Evolutionary conservation across 371 early-diverging fungal genomes (phyloP), one percentile per base, ranked within the genome.

Genomic region (Mucor plumbeus): DNA sequence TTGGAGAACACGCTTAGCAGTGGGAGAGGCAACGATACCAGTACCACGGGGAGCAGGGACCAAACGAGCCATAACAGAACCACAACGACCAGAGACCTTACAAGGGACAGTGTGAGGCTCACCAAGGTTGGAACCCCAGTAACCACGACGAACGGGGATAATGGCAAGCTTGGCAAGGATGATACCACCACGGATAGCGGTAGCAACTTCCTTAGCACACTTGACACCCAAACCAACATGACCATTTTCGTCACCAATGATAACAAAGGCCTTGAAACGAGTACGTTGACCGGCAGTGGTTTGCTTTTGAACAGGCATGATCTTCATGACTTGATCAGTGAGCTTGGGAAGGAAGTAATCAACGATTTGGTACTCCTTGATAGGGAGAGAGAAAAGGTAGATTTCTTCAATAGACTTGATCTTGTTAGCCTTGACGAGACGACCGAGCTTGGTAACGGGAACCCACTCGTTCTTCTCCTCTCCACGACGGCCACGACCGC

Each of bases 231-330:
- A 90, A 86, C 99, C 99, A 77, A 99, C 96, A 89, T 99, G 98
- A 68, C 99, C 98, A 77, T 97, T 88, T 64, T 85, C 88, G 88
- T 99, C 99, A 85, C 99, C 99, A 79, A 99, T 95, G 87, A 96
- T 94, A 67, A 99, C 99, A 77, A 98, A 98, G 71, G 98, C 99
- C 94, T 99, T 99, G 93, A 99, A 99, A 75, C 98, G 95, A 76
- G 99, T 99, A 79, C 99, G 95, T 89, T 99, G 99, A 90, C 99
- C 99, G 72, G 99, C 99, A 83, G 96, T 95, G 76, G 99, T 99
- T 88, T 99, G 99, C 93, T 99, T 99, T 89, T 99, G 99, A 78
- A 99, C 99, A 69, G 99, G 98, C 90, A 97, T 99, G 81, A 99
- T 97, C 90, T 97, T 96, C 93, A 99, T 97, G 76, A 99, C 97